Base-by-base conservation (phyloP, 495 filamentous ascomycete genomes). In the Beverwykella pulmonaria region DNA sequence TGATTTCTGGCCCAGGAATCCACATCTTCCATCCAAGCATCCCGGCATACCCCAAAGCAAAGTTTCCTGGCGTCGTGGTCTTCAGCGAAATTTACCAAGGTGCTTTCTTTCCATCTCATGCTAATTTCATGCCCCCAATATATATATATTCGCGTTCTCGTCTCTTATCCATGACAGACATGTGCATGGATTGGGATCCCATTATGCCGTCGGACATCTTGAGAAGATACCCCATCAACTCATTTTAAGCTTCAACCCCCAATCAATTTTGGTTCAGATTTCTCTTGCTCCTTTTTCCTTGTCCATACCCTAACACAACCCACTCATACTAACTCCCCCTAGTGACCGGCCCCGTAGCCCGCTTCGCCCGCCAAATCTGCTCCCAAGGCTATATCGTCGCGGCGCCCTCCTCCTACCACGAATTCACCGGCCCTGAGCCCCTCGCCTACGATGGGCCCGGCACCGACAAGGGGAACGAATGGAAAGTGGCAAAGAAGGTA, bases 71-170 rank as follows among this genome's bases (percentile, higher is more conserved):
- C 25, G 90, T 98, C 0, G 90, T 92, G 7, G 79, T 97, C 46
- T 98, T 96, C 76, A 92, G 89, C 74, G 93, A 97, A 79, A 97
- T 97, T 69, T 97, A 97, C 73, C 93, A 97, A 87, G 92, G 92
- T 92, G 77, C 71, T 56, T 30, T 27, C 19, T 26, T 52, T 30
- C n/a, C n/a, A n/a, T n/a, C n/a, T n/a, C n/a, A n/a, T n/a, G n/a
- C n/a, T n/a, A n/a, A n/a, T n/a, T n/a, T n/a, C n/a, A n/a, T n/a
- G n/a, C n/a, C n/a, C n/a, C n/a, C n/a, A n/a, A n/a, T n/a, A n/a
- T n/a, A n/a, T n/a, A n/a, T n/a, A n/a, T n/a, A n/a, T n/a, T n/a
- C n/a, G n/a, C n/a, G n/a, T n/a, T n/a, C n/a, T n/a, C n/a, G n/a
- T n/a, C n/a, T n/a, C n/a, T n/a, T n/a, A n/a, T n/a, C n/a, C n/a